Evolutionary conservation across 306 rosid species (phyloP).

Genomic region (Trifolium fragiferum): DNA sequence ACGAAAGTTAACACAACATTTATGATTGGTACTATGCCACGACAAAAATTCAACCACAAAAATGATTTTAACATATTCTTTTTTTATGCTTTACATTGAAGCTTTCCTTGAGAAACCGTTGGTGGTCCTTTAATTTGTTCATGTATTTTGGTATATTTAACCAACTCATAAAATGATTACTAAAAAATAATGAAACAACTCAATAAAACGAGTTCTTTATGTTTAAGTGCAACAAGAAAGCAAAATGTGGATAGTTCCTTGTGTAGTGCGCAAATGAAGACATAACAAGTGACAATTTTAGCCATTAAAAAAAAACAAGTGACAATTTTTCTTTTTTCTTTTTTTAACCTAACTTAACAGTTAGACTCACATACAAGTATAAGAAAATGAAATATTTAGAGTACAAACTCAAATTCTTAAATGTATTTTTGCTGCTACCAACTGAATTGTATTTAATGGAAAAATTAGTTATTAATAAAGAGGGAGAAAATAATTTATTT

Average conservation of each 20-base stretch:
- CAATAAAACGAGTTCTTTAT: not conserved
- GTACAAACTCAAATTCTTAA: no score
- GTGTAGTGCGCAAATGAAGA: not conserved
- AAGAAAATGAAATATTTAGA: no score
- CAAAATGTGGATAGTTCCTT: not conserved
- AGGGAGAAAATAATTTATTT: no score
- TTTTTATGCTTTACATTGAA: conserved; percentile 41
- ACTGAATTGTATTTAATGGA: no score
- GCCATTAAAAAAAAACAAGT: no score
- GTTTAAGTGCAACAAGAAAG: no score
- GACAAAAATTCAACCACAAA: conserved; percentile 35
- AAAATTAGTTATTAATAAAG: no score
- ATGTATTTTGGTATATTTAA: conserved; percentile 18
- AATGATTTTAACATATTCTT: conserved; percentile 25
- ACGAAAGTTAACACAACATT: conserved; percentile 23
- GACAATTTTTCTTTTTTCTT: no score
- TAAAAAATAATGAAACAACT: not conserved
- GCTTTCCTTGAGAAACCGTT: conserved; percentile 37
- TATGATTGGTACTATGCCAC: conserved; percentile 25
- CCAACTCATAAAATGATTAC: conserved; percentile 14
- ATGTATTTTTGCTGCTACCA: no score
- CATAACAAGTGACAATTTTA: no score
- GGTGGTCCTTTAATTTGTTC: conserved; percentile 36
- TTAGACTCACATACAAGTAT: no score
- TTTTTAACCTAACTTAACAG: no score